Evolutionary conservation across 495 filamentous ascomycete species (phyloP), one percentile per base, ranked within the genome.

Genomic region (Daldinia grandis): DNA sequence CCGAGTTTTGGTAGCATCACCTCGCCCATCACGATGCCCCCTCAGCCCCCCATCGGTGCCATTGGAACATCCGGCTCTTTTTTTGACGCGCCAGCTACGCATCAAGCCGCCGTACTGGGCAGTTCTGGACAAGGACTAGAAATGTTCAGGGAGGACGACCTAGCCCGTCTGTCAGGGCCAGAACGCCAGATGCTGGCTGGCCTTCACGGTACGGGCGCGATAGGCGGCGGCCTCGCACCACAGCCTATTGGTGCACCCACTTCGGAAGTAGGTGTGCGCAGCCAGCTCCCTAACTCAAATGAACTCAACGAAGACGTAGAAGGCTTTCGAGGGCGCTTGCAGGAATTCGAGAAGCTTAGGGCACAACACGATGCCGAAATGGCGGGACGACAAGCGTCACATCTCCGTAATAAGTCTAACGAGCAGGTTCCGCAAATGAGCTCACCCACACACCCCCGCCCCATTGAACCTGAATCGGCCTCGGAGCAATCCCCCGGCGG

Each of bases 1-100:
- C 94, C 94, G 10, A 97, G 94, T 78, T 96, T 94, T 72, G 92
- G 93, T 25, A 96, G 91, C 79, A 95, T 97, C 51, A 89, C 93
- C 1, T 95, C 93, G n/a, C 94, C 94, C 4, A 87, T 88, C 62
- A 89, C 86, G 5, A 92, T 93, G 73, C 89, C 91, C 1, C 88
- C 88, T 37, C 92, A 95, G 75, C 85, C 84, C 17, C 90, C 91
- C 3, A 82, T 91, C 35, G 88, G 88, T 44, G 78, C 84, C 38
- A 83, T 88, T 8, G 83, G 86, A 56, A 73, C 77, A 24, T 65
- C 69, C 47, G 58, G 68, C 12, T 87, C 87, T 53, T 94, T 96
- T 80, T 94, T 95, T 68, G 94, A 97, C 68, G 78, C 78, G 37
- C 79, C 84, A 33, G 69, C 78, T 37, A 74, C 76, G 66, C 73